phyloP scores from a whole-genome alignment of 768 basidiomycete genomes.

The Tulasnella sp. region DNA sequence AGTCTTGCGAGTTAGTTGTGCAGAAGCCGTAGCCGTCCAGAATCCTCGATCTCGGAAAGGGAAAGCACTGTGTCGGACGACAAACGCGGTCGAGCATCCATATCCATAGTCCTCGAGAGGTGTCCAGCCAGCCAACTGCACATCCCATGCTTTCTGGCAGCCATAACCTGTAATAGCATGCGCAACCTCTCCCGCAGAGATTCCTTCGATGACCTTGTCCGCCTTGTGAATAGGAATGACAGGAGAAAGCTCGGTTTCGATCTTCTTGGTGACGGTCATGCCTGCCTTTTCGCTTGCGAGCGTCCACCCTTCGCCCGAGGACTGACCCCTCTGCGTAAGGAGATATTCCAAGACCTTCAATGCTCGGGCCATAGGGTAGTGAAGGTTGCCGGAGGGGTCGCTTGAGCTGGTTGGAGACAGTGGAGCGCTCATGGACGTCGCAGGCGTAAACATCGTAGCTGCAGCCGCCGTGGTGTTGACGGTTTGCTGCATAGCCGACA shows the following conservation, averaged over 20 bases:
- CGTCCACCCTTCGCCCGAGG: conserved; percentile 60
- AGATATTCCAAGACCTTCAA: conserved; percentile 76
- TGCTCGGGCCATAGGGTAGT: conserved; percentile 69
- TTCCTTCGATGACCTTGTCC: conserved; percentile 84
- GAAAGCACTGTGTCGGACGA: conserved; percentile 69
- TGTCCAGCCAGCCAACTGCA: conserved; percentile 62
- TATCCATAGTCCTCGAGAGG: conserved; percentile 72
- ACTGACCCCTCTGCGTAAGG: conserved; percentile 55
- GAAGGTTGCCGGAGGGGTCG: conserved; percentile 37
- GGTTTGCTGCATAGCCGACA: conserved; percentile 67
- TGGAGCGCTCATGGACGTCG: conserved; percentile 25
- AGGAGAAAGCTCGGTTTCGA: conserved; percentile 69
- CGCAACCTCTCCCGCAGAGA: conserved; percentile 86
- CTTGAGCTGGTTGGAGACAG: background rate
- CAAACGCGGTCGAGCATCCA: conserved; percentile 61
- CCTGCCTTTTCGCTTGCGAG: conserved; percentile 63
- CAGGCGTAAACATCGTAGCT: conserved; percentile 66
- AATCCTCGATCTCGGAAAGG: conserved; percentile 89
- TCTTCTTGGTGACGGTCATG: conserved; percentile 63
- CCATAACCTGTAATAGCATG: conserved; percentile 60
- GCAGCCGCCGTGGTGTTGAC: conserved; percentile 65
- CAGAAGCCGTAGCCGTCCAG: conserved; percentile 66
- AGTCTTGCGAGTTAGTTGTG: conserved; percentile 33
- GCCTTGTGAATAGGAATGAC: conserved; percentile 79
- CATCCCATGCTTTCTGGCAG: conserved; percentile 79